Evolutionary conservation across 345 rosid species (phyloP).

Genomic region (Abelmoschus esculentus): DNA sequence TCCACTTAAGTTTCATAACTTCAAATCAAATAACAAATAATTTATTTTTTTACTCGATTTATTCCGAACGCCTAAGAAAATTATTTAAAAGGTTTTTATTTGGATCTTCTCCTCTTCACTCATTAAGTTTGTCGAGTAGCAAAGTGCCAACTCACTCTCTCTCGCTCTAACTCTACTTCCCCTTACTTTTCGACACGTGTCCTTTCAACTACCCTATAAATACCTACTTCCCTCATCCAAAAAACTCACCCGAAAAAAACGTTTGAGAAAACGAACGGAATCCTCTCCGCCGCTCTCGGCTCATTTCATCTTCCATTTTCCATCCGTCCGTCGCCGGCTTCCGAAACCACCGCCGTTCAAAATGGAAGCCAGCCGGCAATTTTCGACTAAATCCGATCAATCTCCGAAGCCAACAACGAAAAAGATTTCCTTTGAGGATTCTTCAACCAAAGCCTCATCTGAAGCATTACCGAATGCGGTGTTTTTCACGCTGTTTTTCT

Average conservation of each 20-base stretch:
- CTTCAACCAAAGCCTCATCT: conserved; percentile 10
- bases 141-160: no score
- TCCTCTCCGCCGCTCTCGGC: neutral
- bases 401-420: neutral
- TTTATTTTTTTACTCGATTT: no score
- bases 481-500: conserved; percentile 58
- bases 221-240: conserved; percentile 12
- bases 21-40: no score
- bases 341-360: neutral
- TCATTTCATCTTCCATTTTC: neutral
- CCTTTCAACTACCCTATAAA: neutral
- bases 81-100: no score
- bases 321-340: neutral
- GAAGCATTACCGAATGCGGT: conserved; percentile 52
- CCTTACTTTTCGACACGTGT: neutral
- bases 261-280: neutral
- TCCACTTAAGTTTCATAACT: no score
- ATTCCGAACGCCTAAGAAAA: no score
- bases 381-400: neutral
- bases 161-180: neutral
- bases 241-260: neutral
- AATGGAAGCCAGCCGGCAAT: conserved; percentile 27
- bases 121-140: no score
- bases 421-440: neutral
- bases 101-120: no score